Conservation (phyloP, 2,329 filamentous ascomycete species). For the Sphaerulina musiva region DNA sequence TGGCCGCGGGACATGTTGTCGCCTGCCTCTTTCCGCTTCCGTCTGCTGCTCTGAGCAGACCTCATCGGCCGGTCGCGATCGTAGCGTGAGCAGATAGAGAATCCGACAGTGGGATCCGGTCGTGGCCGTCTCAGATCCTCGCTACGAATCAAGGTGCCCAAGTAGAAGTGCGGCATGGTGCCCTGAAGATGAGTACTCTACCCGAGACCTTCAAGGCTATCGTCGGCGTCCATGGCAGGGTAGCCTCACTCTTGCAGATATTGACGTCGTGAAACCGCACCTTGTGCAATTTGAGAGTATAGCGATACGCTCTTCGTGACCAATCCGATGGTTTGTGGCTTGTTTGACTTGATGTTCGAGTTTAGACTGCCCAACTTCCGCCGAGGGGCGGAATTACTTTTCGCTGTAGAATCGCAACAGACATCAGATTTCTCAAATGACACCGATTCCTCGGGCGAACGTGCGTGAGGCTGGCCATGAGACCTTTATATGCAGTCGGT, state of each 20-base stretch:
- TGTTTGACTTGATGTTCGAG: neutral
- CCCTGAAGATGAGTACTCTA: neutral
- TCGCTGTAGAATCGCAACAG: neutral
- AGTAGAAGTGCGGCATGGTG: neutral
- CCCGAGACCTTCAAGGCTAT: too few relatives aligned
- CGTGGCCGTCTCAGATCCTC: too few relatives aligned
- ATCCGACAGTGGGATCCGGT: too few relatives aligned
- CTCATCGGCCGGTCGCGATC: too few relatives aligned
- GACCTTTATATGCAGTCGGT: neutral
- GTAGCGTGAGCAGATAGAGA: too few relatives aligned
- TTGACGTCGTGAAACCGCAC: neutral
- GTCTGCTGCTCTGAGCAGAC: too few relatives aligned
- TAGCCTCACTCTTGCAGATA: neutral
- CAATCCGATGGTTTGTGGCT: neutral
- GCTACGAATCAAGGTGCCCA: too few relatives aligned
- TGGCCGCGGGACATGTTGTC: too few relatives aligned
- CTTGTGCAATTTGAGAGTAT: neutral
- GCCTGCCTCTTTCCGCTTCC: too few relatives aligned
- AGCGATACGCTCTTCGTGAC: neutral
- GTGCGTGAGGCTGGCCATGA: neutral
- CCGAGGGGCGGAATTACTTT: neutral
- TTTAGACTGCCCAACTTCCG: neutral
- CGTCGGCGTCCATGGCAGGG: neutral
- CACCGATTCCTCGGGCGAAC: neutral
- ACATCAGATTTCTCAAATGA: neutral